Base-by-base conservation (phyloP, 495 filamentous ascomycete genomes). In the Talaromyces adpressus region DNA sequence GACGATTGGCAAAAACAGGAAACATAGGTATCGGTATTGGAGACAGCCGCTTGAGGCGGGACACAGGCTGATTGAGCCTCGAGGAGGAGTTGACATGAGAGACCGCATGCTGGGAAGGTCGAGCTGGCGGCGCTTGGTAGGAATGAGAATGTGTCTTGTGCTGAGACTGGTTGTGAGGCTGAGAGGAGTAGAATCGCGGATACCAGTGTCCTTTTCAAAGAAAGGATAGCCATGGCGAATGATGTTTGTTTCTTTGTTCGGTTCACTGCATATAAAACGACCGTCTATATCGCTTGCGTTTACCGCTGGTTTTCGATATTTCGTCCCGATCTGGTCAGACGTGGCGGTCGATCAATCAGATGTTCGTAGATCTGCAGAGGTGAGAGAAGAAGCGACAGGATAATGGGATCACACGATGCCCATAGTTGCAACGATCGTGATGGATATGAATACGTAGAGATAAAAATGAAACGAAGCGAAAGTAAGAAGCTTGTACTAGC, bases 1-100 rank as follows among this genome's bases (percentile, higher is more conserved):
- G 71, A 62, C 12, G 79, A 83, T 64, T 80, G 73, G 71, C 84
- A 87, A 73, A 86, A 84, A 67, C 84, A 87, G 25, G 76, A 76
- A 61, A 80, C 73, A 69, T 81, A 83, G 64, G 69, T 73, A 20
- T 69, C 66, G 62, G 67, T 63, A 56, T 73, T 63, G 59, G 68
- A 70, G 20, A 70, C 69, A 7, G 69, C 64, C 11, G 73, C 68
- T n/a, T 64, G 64, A 8, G 75, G 73, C 39, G 77, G 75, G 14
- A 77, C 63, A 65, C 84, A 87, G 34, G 68, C 72, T 23, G 60
- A 62, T 62, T 81, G 75, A 34, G 83, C 83, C 41, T 77, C 64
- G 23, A 67, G 58, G 62, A 87, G 77, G 58, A 69, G 29, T 4
- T 71, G 54, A 64, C 84, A 87, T 61, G 68, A 59, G 47, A 79